Conservation (phyloP, 2,329 filamentous ascomycete species). For the Fusarium illudens region DNA sequence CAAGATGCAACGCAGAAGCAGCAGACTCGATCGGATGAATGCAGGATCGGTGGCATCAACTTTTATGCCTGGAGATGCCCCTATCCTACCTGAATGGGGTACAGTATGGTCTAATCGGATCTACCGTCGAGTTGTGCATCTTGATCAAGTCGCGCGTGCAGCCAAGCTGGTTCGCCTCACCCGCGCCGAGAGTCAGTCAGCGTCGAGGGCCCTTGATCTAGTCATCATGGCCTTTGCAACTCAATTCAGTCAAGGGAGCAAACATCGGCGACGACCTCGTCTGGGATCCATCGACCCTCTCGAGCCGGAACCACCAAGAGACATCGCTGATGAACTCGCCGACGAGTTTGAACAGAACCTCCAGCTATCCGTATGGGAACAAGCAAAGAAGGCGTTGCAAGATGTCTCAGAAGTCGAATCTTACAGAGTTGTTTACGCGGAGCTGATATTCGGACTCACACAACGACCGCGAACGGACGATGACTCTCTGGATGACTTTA, state of each 20-base stretch:
- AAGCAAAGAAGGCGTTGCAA: conserved; percentile 46
- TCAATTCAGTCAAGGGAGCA: conserved; percentile 56
- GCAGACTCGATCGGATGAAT: neutral
- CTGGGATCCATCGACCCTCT: neutral
- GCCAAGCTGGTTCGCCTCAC: conserved; percentile 52
- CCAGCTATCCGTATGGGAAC: conserved; percentile 48
- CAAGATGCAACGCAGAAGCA: conserved; percentile 37
- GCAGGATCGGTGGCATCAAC: neutral
- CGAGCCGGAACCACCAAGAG: neutral
- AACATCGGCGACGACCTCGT: conserved; percentile 8
- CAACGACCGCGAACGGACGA: conserved; percentile 39
- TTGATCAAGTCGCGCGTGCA: conserved; percentile 54
- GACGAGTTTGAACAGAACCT: conserved; percentile 50
- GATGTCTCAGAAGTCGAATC: conserved; percentile 49
- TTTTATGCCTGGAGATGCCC: conserved; percentile 16
- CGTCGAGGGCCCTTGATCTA: conserved; percentile 54
- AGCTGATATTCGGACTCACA: conserved; percentile 51
- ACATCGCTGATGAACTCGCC: conserved; percentile 12
- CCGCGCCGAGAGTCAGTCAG: conserved; percentile 49
- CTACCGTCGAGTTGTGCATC: conserved; percentile 55
- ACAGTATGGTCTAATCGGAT: conserved; percentile 58
- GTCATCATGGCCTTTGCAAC: conserved; percentile 61
- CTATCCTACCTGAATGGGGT: conserved; percentile 46
- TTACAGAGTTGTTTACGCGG: conserved; percentile 49
- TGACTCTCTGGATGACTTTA: neutral